Evolutionary conservation across 768 basidiomycete species (phyloP).

Genomic region (Pulveroboletus sp.): DNA sequence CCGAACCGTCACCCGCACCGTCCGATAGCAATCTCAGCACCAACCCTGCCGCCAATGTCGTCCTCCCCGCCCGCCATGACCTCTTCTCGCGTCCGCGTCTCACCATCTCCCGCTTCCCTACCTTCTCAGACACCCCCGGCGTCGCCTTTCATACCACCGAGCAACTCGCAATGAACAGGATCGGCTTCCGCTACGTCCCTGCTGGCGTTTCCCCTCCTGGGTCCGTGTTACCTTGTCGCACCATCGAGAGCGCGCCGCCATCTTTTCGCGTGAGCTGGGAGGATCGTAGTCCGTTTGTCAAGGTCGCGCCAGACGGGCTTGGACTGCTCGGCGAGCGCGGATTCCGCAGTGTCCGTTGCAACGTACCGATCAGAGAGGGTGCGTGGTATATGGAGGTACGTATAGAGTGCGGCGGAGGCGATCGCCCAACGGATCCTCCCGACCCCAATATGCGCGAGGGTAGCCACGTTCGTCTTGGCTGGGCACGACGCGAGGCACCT

Average conservation of each 20-base stretch:
- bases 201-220: slow-evolving; percentile 67
- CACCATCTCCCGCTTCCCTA: slow-evolving; percentile 68
- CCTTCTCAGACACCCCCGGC: slow-evolving; percentile 57
- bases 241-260: slow-evolving; percentile 74
- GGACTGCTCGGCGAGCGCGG: slow-evolving; percentile 79
- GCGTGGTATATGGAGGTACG: slow-evolving; percentile 93
- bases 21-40: slow-evolving; percentile 41
- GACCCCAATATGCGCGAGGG: slow-evolving; percentile 55
- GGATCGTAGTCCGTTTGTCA: slow-evolving; percentile 78
- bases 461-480: slow-evolving; percentile 85
- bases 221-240: slow-evolving; percentile 59
- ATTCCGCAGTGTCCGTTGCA: slow-evolving; percentile 85
- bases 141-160: slow-evolving; percentile 60
- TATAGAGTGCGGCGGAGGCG: slow-evolving; percentile 70
- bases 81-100: slow-evolving; percentile 66
- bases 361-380: slow-evolving; percentile 85
- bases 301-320: slow-evolving; percentile 73
- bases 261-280: slow-evolving; percentile 82
- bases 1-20: slow-evolving; percentile 52
- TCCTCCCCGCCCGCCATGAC: slow-evolving; percentile 64
- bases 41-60: slow-evolving; percentile 37
- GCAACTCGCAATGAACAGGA: slow-evolving; percentile 64
- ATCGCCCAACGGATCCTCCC: slow-evolving; percentile 34
- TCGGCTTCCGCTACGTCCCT: slow-evolving; percentile 76
- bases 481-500: slow-evolving; percentile 89